Percentiles rank a stretch among this genome's conserved stretches.
phyloP scores from a whole-genome alignment of 345 rosid species.

The Eucalyptus brandiana region DNA sequence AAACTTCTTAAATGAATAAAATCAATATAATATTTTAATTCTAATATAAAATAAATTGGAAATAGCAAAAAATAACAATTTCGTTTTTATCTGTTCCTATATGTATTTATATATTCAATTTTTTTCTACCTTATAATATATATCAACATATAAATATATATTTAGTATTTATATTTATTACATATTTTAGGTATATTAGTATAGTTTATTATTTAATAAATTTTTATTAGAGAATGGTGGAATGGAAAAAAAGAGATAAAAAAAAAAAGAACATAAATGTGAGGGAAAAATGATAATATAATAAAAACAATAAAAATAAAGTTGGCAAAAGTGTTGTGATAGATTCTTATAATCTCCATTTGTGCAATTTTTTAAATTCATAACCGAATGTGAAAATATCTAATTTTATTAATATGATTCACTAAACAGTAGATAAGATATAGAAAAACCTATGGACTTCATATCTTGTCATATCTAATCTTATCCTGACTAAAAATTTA shows the following conservation, averaged over 20 bases:
- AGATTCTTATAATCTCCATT: too few relatives aligned
- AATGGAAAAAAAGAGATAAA: too few relatives aligned
- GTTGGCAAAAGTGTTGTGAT: not conserved
- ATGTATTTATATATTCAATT: too few relatives aligned
- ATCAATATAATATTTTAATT: too few relatives aligned
- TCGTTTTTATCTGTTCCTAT: not conserved
- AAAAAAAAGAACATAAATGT: too few relatives aligned
- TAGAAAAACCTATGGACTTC: rapidly evolving
- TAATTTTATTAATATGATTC: rapidly evolving
- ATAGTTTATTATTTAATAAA: too few relatives aligned
- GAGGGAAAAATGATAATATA: too few relatives aligned
- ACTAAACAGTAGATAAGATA: too few relatives aligned
- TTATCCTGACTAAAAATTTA: not conserved
- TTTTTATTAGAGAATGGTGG: not conserved
- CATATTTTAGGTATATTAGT: not conserved
- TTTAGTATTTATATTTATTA: too few relatives aligned
- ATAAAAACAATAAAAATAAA: too few relatives aligned
- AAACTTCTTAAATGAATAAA: not conserved
- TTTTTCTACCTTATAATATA: not conserved
- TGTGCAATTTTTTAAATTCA: not conserved
- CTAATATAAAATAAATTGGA: not conserved
- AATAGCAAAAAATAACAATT: too few relatives aligned
- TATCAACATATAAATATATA: not conserved
- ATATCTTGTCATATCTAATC: rapidly evolving
- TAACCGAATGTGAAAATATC: not conserved